phyloP scores from a whole-genome alignment of 2,329 filamentous ascomycete species.

The Stenocarpella maydis region DNA sequence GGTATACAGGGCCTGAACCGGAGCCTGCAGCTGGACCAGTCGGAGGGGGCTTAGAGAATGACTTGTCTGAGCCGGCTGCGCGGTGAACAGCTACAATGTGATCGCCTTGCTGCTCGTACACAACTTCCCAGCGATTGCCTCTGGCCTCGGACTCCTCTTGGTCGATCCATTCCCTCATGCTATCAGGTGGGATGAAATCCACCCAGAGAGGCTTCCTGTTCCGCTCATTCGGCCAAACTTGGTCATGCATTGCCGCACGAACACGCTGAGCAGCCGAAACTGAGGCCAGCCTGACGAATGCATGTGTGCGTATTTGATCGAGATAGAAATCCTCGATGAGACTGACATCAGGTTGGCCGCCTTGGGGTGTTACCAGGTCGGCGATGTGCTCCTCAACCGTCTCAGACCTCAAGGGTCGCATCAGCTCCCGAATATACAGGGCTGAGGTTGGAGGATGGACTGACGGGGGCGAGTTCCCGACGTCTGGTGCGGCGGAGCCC shows the following conservation, averaged over 20 bases:
- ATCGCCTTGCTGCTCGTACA: constrained; percentile 68
- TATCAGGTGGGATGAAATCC: constrained; percentile 85
- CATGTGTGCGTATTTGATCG: constrained; percentile 87
- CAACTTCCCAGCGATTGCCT: constrained; percentile 73
- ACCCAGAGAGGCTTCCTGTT: constrained; percentile 85
- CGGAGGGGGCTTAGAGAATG: constrained; percentile 35
- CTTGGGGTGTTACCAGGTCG: constrained; percentile 70
- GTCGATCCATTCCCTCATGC: constrained; percentile 77
- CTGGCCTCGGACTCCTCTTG: constrained; percentile 64
- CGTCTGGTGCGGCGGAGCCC: constrained; percentile 40
- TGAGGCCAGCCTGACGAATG: constrained; percentile 77
- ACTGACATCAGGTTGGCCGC: constrained; percentile 57
- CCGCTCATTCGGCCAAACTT: constrained; percentile 86
- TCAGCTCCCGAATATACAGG: constrained; percentile 89
- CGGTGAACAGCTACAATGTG: constrained; percentile 65
- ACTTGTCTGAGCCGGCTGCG: constrained; percentile 50
- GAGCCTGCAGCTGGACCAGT: constrained; percentile 34
- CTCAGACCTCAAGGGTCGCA: constrained; percentile 80
- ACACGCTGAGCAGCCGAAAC: constrained; percentile 78
- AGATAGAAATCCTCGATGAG: constrained; percentile 77
- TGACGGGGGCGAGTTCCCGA: constrained; percentile 60
- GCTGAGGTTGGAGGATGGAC: constrained; percentile 75
- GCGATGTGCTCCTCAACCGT: constrained; percentile 74
- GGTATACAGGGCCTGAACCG: constrained; percentile 33
- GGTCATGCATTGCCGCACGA: constrained; percentile 77